Evolutionary conservation across 164 flowering plant species (phyloP).

Genomic region (Dillenia turbinata): DNA sequence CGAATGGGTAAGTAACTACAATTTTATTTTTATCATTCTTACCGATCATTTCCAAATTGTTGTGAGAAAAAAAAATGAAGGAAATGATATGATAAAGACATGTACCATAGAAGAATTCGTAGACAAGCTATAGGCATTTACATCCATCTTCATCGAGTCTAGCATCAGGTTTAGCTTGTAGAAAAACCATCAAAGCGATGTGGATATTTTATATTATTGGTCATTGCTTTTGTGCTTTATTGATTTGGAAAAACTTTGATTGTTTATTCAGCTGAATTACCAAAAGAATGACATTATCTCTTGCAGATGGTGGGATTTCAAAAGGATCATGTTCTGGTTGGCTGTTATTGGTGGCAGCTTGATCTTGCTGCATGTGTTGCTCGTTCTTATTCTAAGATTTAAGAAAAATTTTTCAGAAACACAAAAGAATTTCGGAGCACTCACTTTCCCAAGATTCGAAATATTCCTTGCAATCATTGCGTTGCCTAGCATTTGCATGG

Average conservation of each 20-base stretch:
- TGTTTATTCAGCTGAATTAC: no score
- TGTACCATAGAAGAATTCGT: no score
- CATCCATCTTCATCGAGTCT: neutral
- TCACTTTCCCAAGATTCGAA: slow-evolving; percentile 79
- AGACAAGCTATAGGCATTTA: no score
- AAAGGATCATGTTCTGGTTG: slow-evolving; percentile 85
- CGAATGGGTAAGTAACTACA: slow-evolving; percentile 48
- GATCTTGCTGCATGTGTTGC: slow-evolving; percentile 50
- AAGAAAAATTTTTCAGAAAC: slow-evolving; percentile 33
- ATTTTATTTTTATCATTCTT: neutral
- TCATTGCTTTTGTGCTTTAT: neutral
- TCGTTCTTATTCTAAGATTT: slow-evolving; percentile 43
- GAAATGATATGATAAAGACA: no score
- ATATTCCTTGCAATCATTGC: slow-evolving; percentile 71
- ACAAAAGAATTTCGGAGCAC: slow-evolving; percentile 50
- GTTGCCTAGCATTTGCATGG: slow-evolving; percentile 69
- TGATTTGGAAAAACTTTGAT: neutral
- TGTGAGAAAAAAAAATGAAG: no score
- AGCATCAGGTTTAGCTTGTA: neutral
- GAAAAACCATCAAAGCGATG: neutral
- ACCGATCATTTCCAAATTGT: no score
- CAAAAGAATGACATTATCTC: neutral
- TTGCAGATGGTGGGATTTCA: slow-evolving; percentile 74
- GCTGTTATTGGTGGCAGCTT: slow-evolving; percentile 69
- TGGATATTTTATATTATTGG: neutral